Evolutionary conservation across 140 eudicot genomes (phyloP).

Genomic region (Eryngium alpinum): DNA sequence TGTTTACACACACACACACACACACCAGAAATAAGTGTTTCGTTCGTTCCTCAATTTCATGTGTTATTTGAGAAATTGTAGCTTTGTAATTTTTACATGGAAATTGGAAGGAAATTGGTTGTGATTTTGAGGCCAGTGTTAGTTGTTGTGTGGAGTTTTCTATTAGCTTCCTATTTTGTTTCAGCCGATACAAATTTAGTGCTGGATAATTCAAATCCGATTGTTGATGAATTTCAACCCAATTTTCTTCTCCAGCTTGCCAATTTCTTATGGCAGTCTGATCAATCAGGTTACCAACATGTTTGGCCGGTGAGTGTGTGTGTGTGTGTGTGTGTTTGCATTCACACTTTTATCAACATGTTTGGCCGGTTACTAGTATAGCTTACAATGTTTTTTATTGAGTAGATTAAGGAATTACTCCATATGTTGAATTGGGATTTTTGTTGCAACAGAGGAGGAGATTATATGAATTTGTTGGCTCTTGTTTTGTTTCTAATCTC

Average conservation of each 20-base stretch:
- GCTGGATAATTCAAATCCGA: conserved; percentile 18
- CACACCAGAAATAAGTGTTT: too few species aligned
- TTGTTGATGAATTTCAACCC: neutral
- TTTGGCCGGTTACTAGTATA: neutral
- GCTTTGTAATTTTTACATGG: conserved; percentile 30
- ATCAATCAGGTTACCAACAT: conserved; percentile 80
- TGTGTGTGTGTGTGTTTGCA: neutral
- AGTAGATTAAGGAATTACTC: too few species aligned
- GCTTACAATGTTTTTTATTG: too few species aligned
- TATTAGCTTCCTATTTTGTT: conserved; percentile 49
- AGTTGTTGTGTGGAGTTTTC: conserved; percentile 40
- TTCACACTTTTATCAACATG: neutral
- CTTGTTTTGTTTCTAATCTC: too few species aligned
- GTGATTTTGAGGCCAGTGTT: conserved; percentile 28
- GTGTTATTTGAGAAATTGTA: too few species aligned
- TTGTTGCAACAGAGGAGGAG: too few species aligned
- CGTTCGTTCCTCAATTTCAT: too few species aligned
- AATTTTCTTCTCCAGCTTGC: conserved; percentile 24
- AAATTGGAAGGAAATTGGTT: conserved; percentile 38
- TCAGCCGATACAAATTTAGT: conserved; percentile 53
- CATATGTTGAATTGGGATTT: too few species aligned
- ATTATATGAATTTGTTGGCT: too few species aligned
- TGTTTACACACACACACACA: too few species aligned
- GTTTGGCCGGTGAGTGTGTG: conserved; percentile 83
- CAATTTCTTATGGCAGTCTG: conserved; percentile 53